Base-by-base conservation (phyloP, 495 filamentous ascomycete species). In the Penicillium pulvis region DNA sequence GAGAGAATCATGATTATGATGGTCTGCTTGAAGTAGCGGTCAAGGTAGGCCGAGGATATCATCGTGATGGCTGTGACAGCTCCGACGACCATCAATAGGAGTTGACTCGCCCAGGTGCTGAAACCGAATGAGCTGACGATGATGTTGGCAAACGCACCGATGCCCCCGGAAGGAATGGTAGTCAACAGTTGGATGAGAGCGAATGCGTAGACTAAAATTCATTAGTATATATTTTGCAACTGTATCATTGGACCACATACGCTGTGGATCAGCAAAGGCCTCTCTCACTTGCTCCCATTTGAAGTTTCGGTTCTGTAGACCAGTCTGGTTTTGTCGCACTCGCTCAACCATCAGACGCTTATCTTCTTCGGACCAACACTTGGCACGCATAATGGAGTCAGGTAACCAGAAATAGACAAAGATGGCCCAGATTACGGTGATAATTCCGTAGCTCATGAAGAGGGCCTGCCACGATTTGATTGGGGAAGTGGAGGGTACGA, bases 31-130 rank as follows among this genome's bases (percentile, higher is more conserved):
- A 78, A 84, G 62, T 75, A 80, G 59, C 83, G 85, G 9, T 86
- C 86, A 0, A 89, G 64, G 75, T 75, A 89, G 2, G 83, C 78
- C 2, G 83, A 84, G 5, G 71, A 71, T 14, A 89, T 62, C 31
- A 90, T 73, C 4, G 87, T 83, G 36, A 87, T 80, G 55, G 88
- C 86, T 59, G 88, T 87, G 51, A 85, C 87, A 31, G 81, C 82
- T 14, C 87, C 87, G 3, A 88, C 72, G 9, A 89, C 85, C 84
- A 90, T 90, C 19, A 83, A 79, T 20, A 79, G 62, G 20, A 79
- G 67, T 43, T 75, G 75, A 1, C 70, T 76, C 58, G 78, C 69
- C 51, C 74, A 65, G 0, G 69, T 59, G 6, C 58, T 71, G 46
- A 72, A 81, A 0, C 77, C 73, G 50, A 81, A 79, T 0, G 71